phyloP scores from a whole-genome alignment of 441 rosid species.

The Gossypium aridum region DNA sequence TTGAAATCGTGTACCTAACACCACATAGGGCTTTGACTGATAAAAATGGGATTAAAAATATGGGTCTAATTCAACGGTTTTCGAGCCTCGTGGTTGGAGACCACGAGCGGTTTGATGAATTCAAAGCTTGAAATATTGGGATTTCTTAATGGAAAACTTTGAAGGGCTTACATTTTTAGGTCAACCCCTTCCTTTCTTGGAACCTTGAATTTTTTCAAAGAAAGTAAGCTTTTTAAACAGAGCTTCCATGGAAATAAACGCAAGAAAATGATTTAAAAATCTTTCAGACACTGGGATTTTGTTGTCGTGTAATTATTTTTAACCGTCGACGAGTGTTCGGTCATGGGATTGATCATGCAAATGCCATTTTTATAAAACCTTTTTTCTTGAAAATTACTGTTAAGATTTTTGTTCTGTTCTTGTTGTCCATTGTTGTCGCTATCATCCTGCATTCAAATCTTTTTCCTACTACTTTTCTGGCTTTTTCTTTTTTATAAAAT shows the following conservation, averaged over 20 bases:
- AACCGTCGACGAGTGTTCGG: neutral
- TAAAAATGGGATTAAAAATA: neutral
- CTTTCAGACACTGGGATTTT: neutral
- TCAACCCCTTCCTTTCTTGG: neutral
- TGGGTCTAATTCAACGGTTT: constrained; percentile 16
- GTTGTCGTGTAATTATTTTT: neutral
- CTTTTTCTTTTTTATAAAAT: too few species aligned
- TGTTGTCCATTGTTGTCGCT: neutral
- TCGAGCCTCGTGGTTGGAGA: constrained; percentile 13
- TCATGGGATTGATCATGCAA: constrained; percentile 1
- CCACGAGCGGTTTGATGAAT: constrained; percentile 20
- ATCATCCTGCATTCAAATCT: too few species aligned
- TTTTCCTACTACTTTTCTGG: too few species aligned
- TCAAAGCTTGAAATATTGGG: constrained; percentile 31
- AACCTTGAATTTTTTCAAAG: constrained; percentile 1
- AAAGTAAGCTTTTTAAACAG: neutral
- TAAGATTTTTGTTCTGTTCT: neutral
- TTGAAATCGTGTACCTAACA: neutral
- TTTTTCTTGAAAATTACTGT: neutral
- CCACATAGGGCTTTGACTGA: neutral
- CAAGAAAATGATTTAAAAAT: neutral
- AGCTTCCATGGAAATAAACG: neutral
- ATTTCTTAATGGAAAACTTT: neutral
- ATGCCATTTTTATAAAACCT: neutral
- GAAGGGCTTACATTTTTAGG: neutral